Conservation (phyloP, 2,329 filamentous ascomycete genomes). For the Pseudogymnoascus verrucosus region DNA sequence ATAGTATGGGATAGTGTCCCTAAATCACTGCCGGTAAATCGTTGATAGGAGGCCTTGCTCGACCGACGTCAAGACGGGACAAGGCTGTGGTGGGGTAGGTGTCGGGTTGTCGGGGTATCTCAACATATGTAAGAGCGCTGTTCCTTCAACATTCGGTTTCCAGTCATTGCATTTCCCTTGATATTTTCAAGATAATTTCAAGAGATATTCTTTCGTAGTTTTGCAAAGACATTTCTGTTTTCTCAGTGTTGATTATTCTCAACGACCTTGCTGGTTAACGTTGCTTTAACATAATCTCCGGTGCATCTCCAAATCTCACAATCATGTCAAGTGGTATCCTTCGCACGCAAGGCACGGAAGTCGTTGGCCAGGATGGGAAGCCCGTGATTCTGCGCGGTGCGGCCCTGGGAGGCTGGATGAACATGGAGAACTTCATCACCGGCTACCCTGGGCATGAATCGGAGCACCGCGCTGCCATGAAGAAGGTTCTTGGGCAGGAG, state of each 20-base stretch:
- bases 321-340: slow-evolving; percentile 25
- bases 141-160: not conserved
- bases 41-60: not conserved
- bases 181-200: not conserved
- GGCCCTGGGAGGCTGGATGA: slow-evolving; percentile 10
- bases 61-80: not conserved
- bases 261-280: not conserved
- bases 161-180: not conserved
- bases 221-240: not conserved
- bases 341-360: slow-evolving; percentile 27
- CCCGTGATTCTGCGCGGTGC: slow-evolving; percentile 11
- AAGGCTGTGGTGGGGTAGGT: not conserved
- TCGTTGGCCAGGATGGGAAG: slow-evolving; percentile 29
- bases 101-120: not conserved
- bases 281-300: not conserved
- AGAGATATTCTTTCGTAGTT: not conserved
- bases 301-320: not conserved
- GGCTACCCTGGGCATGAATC: slow-evolving; percentile 41
- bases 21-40: not conserved
- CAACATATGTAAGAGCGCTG: not conserved
- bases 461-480: slow-evolving; percentile 37
- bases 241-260: not conserved
- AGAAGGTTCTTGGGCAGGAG: slow-evolving; percentile 35
- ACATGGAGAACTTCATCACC: slow-evolving; percentile 43
- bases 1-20: not conserved